phyloP scores from a whole-genome alignment of 371 early-diverging fungal genomes.

The Actinomucor elegans region DNA sequence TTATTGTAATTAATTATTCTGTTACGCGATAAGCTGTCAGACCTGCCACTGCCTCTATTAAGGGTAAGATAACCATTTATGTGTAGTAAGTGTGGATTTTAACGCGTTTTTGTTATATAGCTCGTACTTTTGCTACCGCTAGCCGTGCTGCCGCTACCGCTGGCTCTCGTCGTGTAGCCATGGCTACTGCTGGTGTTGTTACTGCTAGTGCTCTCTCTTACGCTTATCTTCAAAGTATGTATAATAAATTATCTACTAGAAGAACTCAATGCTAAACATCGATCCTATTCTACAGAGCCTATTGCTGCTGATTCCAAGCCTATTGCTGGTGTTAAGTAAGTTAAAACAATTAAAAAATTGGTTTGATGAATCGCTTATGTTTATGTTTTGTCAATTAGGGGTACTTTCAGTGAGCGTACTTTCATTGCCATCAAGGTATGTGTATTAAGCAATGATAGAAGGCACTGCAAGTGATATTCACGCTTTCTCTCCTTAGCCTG shows the following conservation, averaged over 20 bases:
- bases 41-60: constrained; percentile 36
- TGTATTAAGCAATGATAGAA: neutral
- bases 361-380: neutral
- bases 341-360: neutral
- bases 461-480: neutral
- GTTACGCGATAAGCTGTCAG: constrained; percentile 17
- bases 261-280: neutral
- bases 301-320: constrained; percentile 54
- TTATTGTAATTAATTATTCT: neutral
- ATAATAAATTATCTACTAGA: neutral
- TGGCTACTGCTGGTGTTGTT: constrained; percentile 51
- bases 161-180: constrained; percentile 32
- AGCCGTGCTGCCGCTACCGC: constrained; percentile 41
- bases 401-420: constrained; percentile 74
- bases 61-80: constrained; percentile 24
- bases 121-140: constrained; percentile 52
- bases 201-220: constrained; percentile 51
- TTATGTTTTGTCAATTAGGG: constrained; percentile 25
- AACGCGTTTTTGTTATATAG: constrained; percentile 14
- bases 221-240: constrained; percentile 45
- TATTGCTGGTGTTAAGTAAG: constrained; percentile 65
- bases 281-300: constrained; percentile 14
- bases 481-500: constrained; percentile 36
- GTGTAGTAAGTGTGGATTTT: neutral
- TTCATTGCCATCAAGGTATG: constrained; percentile 75